A percentile compares a stretch with the other conserved stretches of the same genome.
Evolutionary conservation across 352 stramenopile genomes (phyloP).

Genomic region (Phytophthora nicotianae): DNA sequence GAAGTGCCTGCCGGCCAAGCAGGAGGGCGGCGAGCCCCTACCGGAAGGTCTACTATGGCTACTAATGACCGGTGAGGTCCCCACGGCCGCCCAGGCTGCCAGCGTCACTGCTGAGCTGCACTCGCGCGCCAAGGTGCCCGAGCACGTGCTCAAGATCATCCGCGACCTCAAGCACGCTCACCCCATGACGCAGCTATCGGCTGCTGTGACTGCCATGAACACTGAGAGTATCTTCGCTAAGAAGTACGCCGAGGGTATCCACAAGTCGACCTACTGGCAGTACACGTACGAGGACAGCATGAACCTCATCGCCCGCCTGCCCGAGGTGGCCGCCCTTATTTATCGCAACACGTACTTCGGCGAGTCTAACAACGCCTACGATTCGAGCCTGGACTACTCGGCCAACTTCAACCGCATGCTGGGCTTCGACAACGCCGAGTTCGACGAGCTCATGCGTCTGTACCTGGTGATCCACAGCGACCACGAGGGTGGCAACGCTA

Average conservation of each 20-base stretch:
- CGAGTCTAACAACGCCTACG: slow-evolving; percentile 91
- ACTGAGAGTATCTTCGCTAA: slow-evolving; percentile 97
- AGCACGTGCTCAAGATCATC: slow-evolving; percentile 96
- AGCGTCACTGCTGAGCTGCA: slow-evolving; percentile 96
- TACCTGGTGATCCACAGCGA: slow-evolving; percentile 99
- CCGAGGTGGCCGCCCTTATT: slow-evolving; percentile 97
- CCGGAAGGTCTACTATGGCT: slow-evolving; percentile 98
- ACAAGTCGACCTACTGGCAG: slow-evolving; percentile 99
- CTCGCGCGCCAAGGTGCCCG: slow-evolving; percentile 92
- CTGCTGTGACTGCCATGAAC: slow-evolving; percentile 94
- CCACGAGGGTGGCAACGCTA: slow-evolving; percentile 99
- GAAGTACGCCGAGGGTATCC: slow-evolving; percentile 96
- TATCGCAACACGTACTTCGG: slow-evolving; percentile 99
- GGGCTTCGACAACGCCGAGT: slow-evolving; percentile 95
- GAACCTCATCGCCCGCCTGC: slow-evolving; percentile 96
- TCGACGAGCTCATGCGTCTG: slow-evolving; percentile 99
- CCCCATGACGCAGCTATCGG: slow-evolving; percentile 99
- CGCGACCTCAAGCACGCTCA: slow-evolving; percentile 97
- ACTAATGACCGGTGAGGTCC: slow-evolving; percentile 97
- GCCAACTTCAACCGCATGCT: slow-evolving; percentile 99
- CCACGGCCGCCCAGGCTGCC: slow-evolving; percentile 96
- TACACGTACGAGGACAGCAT: slow-evolving; percentile 98
- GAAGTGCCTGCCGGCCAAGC: slow-evolving; percentile 92
- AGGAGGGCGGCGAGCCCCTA: slow-evolving; percentile 94
- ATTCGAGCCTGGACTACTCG: slow-evolving; percentile 97